These are phyloP conservation scores for Holtermanniella nyarrowii DNA, from an alignment of 768 basidiomycete species.

Conservation along the genomic window DNA sequence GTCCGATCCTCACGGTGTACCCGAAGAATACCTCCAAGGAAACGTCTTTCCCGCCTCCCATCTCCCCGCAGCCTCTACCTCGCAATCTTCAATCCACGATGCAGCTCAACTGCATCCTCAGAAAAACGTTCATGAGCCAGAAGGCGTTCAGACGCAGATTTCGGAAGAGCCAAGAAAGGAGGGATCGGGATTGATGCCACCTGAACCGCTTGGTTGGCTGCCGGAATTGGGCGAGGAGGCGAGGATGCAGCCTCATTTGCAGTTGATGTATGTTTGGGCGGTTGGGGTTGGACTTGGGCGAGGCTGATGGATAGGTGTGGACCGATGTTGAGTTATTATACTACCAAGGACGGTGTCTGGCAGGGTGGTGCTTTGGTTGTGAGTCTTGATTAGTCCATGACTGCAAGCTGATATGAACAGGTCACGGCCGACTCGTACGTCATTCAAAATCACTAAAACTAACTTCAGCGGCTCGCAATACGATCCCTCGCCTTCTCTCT, in stretches of 20 bases:
- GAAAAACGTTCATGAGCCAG: background rate
- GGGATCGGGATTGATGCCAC: background rate
- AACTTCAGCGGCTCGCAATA: conserved; percentile 22
- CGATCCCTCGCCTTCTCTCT: conserved; percentile 19
- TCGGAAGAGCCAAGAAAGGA: background rate
- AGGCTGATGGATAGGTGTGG: conserved; percentile 51
- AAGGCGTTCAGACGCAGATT: background rate
- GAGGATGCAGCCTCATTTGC: conserved; percentile 66
- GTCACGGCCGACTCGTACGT: conserved; percentile 21
- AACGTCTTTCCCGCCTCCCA: background rate
- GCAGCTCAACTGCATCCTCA: background rate
- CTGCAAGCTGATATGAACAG: conserved; percentile 45
- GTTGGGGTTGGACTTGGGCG: too few species aligned
- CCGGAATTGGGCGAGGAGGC: background rate
- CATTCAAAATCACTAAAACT: background rate
- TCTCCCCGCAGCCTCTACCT: background rate
- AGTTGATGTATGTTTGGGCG: conserved; percentile 54
- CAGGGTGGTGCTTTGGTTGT: conserved; percentile 80
- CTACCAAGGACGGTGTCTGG: conserved; percentile 71
- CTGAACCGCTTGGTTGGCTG: background rate
- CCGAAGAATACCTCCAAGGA: background rate
- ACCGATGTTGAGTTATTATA: conserved; percentile 81
- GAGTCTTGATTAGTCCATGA: conserved; percentile 20
- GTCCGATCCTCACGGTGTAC: too few species aligned
- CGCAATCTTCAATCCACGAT: too few species aligned